These are phyloP conservation scores for Penicillium sclerotiorum DNA, from an alignment of 2,329 filamentous ascomycete genomes.

Conservation along the genomic window DNA sequence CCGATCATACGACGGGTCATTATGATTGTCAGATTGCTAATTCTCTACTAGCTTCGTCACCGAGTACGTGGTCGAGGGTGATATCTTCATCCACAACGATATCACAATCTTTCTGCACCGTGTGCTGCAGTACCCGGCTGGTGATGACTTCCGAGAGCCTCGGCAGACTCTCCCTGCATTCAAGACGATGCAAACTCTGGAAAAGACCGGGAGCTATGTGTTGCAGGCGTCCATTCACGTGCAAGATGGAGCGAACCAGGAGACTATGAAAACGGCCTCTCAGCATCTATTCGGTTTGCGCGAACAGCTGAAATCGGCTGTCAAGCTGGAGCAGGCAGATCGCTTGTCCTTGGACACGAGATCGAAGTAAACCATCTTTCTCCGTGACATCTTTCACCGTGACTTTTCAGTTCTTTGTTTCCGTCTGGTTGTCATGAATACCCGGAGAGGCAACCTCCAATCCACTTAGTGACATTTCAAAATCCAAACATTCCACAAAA, in stretches of 20 bases:
- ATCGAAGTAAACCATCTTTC: slow-evolving; percentile 49
- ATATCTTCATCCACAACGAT: slow-evolving; percentile 61
- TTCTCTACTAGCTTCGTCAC: slow-evolving; percentile 53
- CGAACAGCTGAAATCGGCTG: slow-evolving; percentile 56
- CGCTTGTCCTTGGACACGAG: slow-evolving; percentile 62
- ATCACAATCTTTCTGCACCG: slow-evolving; percentile 60
- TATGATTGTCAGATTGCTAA: slow-evolving; percentile 15
- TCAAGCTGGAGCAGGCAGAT: slow-evolving; percentile 61
- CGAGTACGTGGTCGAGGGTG: slow-evolving; percentile 60
- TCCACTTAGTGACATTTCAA: not conserved
- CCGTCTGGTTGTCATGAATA: slow-evolving; percentile 19
- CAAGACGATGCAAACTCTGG: slow-evolving; percentile 53
- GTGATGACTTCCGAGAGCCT: slow-evolving; percentile 33
- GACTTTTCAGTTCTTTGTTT: not conserved
- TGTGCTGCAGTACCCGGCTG: slow-evolving; percentile 51
- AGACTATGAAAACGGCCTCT: slow-evolving; percentile 57
- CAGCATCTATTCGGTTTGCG: slow-evolving; percentile 59
- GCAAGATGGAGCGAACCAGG: slow-evolving; percentile 57
- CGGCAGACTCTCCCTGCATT: slow-evolving; percentile 46
- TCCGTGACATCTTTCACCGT: not conserved
- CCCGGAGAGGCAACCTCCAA: slow-evolving; percentile 25
- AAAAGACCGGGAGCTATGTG: slow-evolving; percentile 60
- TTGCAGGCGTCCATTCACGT: slow-evolving; percentile 61
- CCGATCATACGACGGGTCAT: slow-evolving; percentile 2
- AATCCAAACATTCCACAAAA: not conserved